Conservation (phyloP, 176 grass and related monocot species). For the Carex littledalei region DNA sequence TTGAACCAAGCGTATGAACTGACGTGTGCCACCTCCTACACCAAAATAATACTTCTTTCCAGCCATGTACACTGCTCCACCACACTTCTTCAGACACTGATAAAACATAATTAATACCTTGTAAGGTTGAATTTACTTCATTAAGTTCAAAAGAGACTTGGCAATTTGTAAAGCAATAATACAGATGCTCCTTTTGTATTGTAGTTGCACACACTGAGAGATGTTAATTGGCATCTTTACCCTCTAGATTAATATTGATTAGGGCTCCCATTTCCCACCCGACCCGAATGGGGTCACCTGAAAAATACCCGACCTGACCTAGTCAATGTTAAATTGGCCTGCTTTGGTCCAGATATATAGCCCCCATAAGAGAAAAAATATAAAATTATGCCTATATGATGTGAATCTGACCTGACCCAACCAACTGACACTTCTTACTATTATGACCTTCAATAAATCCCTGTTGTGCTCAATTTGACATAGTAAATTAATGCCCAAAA, state of each 20-base stretch:
- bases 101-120: neutral
- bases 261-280: neutral
- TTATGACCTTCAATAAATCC: neutral
- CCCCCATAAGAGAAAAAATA: neutral
- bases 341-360: neutral
- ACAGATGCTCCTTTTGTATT: neutral
- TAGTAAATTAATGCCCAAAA: neutral
- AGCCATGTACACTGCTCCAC: constrained; percentile 75
- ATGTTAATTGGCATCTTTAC: neutral
- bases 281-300: neutral
- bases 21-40: constrained; percentile 91
- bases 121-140: neutral
- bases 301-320: neutral
- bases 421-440: neutral
- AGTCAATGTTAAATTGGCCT: neutral
- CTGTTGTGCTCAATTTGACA: neutral
- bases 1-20: constrained; percentile 76
- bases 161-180: neutral
- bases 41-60: constrained; percentile 98
- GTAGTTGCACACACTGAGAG: neutral
- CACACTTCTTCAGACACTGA: constrained; percentile 43
- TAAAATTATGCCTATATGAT: neutral
- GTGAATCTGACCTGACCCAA: neutral
- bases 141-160: neutral
- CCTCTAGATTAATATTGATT: neutral